These are phyloP conservation scores for Oryza officinalis DNA, from an alignment of 176 grass and related monocot species.

Conservation along the genomic window DNA sequence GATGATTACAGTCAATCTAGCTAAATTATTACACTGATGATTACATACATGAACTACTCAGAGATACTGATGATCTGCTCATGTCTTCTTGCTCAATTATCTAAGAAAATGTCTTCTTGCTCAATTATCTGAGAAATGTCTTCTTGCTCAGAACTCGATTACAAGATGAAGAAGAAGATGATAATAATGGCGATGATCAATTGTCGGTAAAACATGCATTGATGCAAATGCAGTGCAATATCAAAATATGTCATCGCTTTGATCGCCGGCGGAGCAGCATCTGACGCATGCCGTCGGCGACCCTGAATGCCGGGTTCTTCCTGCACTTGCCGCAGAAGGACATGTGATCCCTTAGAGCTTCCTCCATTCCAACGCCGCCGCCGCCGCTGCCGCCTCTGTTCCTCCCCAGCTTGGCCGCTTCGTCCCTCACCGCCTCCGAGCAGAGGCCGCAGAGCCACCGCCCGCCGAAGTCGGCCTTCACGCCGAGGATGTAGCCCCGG, in stretches of 20 bases:
- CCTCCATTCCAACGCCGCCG: slow-evolving; percentile 45
- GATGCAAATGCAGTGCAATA: neutral
- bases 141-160: neutral
- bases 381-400: slow-evolving; percentile 3
- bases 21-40: neutral
- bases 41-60: neutral
- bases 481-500: slow-evolving; percentile 59
- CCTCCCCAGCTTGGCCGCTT: slow-evolving; percentile 38
- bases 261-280: slow-evolving; percentile 59
- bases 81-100: neutral
- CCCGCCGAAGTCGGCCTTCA: slow-evolving; percentile 69
- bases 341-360: slow-evolving; percentile 63
- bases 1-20: neutral
- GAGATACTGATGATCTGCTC: neutral
- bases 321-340: slow-evolving; percentile 66
- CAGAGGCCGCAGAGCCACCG: slow-evolving; percentile 96
- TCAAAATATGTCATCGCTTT: neutral
- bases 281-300: slow-evolving; percentile 79
- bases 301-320: slow-evolving; percentile 67
- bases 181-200: neutral
- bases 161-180: neutral
- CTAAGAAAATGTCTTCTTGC: too few species aligned
- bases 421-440: slow-evolving; percentile 79
- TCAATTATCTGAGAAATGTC: too few species aligned
- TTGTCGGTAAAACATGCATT: neutral